Evolutionary conservation across 441 rosid genomes (phyloP), one percentile per base, ranked within the genome.

Genomic region (Hura crepitans): DNA sequence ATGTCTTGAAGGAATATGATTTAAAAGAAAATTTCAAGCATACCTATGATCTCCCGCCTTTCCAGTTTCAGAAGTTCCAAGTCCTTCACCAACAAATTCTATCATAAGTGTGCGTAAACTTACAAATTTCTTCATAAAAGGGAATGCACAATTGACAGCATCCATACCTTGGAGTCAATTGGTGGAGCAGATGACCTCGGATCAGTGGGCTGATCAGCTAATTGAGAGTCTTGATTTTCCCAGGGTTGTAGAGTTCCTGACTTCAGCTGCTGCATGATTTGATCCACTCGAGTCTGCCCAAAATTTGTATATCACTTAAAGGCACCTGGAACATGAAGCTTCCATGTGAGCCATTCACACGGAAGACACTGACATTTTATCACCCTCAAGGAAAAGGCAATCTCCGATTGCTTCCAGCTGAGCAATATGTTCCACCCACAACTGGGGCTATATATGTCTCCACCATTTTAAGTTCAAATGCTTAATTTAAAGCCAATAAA

Each of bases 211-310:
- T 72, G 80, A 68, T 77, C 67, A 60, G 72, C 72, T 45, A 69
- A 67, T 45, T 77, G 72, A 3, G 79, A 69, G 60, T 60, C 82
- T 75, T 69, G 60, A 66, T 57, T 69, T 64, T 72, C 80, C 71
- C 64, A 80, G 27, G 72, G 70, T 72, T 87, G 86, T 58, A 78
- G 74, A 74, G 53, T 75, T 81, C 89, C 89, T 0, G 84, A 86
- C 66, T 81, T 83, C 82, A 94, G 81, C 79, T 74, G 90, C 46
- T 76, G 83, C 1, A 74, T 72, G 61, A 94, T 89, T 76, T 94
- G 97, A 81, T 85, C 91, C 75, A 92, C 80, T 56, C 99, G 93
- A 85, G 87, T 90, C 99, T 92, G 96, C 87, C 84, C 92, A 86
- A 86, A 85, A 84, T 84, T 80, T 73, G 82, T 73, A 83, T 80